These are phyloP conservation scores for Tolypocladium pustulatum DNA, from an alignment of 2,329 filamentous ascomycete species.

Conservation along the genomic window DNA sequence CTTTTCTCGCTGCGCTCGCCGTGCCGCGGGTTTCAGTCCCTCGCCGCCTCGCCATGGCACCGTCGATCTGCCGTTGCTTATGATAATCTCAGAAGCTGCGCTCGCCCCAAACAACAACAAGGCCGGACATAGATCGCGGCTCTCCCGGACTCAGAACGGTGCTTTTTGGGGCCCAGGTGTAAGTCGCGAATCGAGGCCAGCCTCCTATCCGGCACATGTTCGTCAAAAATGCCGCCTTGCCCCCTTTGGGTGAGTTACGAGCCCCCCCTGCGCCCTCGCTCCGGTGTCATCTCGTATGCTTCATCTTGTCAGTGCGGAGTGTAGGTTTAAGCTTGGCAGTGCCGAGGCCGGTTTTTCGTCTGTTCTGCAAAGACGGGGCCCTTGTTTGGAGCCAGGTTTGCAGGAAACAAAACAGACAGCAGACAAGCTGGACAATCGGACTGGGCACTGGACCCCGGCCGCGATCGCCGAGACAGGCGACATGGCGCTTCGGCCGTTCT, in stretches of 20 bases:
- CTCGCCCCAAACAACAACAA: neutral
- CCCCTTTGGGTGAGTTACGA: neutral
- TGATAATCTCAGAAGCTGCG: neutral
- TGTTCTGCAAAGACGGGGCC: neutral
- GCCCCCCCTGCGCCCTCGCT: neutral
- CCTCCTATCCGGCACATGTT: neutral
- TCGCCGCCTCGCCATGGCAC: neutral
- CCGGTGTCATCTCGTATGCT: neutral
- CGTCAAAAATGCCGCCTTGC: neutral
- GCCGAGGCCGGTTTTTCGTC: neutral
- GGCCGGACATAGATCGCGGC: neutral
- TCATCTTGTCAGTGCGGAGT: neutral
- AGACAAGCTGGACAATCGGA: neutral
- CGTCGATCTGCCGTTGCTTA: neutral
- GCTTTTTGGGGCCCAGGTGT: neutral
- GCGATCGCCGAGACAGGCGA: constrained; percentile 1
- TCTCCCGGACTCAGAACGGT: neutral
- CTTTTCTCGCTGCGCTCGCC: neutral
- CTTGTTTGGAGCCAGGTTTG: neutral
- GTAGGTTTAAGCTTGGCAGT: neutral
- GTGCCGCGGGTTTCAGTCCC: neutral
- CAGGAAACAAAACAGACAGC: neutral
- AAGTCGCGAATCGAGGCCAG: neutral
- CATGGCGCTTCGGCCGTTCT: constrained; percentile 3
- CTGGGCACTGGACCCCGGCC: neutral